Percentiles rank a stretch among this genome's conserved stretches.
Conservation (phyloP, 257 asterid species). For the Fraxinus anomala region DNA sequence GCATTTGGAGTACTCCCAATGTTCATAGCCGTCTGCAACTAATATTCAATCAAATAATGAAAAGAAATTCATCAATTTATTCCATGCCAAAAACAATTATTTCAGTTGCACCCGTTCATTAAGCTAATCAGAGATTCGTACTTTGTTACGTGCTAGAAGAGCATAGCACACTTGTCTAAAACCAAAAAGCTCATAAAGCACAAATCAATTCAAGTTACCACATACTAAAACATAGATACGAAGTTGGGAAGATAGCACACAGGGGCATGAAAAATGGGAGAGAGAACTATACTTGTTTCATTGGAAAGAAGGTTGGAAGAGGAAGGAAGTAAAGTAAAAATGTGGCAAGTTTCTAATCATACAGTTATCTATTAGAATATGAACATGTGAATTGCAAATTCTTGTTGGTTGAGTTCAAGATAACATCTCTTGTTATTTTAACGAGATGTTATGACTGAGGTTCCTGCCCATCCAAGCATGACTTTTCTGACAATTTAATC, state of each 20-base stretch:
- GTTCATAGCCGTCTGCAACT: slow-evolving; percentile 63
- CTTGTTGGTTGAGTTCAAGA: background rate
- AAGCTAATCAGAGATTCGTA: background rate
- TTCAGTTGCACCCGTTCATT: background rate
- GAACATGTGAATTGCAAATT: background rate
- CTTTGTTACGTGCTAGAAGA: background rate
- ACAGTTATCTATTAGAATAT: too few species aligned
- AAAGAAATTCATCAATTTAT: background rate
- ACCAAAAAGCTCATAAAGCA: background rate
- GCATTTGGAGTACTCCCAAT: slow-evolving; percentile 56
- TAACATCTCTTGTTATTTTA: background rate
- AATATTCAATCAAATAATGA: background rate
- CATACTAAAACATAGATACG: background rate
- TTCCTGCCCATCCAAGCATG: background rate
- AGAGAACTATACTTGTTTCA: slow-evolving; percentile 1
- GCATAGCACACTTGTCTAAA: background rate
- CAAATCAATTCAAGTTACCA: background rate
- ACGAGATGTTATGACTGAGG: background rate
- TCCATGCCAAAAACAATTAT: background rate
- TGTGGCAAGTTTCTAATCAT: background rate
- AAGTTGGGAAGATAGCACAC: background rate
- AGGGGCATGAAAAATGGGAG: background rate
- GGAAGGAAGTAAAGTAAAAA: background rate
- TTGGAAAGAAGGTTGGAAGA: background rate
- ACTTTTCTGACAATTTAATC: background rate